phyloP scores from a whole-genome alignment of 2,329 filamentous ascomycete genomes.

The Hypoxylon sp. region DNA sequence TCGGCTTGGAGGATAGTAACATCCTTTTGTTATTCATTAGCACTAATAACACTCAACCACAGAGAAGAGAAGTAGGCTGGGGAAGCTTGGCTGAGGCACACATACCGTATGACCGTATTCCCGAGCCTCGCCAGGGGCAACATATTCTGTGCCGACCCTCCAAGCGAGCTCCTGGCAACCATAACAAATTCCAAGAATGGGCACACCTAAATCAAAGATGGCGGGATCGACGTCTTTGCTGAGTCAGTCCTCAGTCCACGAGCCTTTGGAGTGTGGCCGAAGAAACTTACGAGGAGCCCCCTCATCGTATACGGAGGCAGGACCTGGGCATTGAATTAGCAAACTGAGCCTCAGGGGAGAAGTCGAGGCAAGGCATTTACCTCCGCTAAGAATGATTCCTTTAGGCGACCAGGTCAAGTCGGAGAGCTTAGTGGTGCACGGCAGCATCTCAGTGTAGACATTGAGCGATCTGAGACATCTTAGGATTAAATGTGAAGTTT shows the following conservation, averaged over 20 bases:
- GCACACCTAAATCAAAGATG: slow-evolving; percentile 75
- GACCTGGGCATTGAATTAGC: slow-evolving; percentile 59
- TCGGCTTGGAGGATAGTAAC: slow-evolving; percentile 71
- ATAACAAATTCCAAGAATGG: slow-evolving; percentile 70
- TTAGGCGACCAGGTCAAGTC: slow-evolving; percentile 85
- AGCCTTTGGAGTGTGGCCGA: slow-evolving; percentile 19
- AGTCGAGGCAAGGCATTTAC: neutral
- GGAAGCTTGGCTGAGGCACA: neutral
- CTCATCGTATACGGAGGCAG: slow-evolving; percentile 81
- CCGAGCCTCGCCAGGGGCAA: slow-evolving; percentile 75
- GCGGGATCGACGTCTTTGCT: slow-evolving; percentile 79
- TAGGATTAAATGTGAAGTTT: slow-evolving; percentile 82
- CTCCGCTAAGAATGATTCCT: slow-evolving; percentile 83
- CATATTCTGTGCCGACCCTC: slow-evolving; percentile 74
- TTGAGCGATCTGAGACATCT: slow-evolving; percentile 82
- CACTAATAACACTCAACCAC: neutral
- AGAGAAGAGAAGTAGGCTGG: neutral
- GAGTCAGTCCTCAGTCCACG: slow-evolving; percentile 30
- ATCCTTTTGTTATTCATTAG: slow-evolving; percentile 63
- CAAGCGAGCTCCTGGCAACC: slow-evolving; percentile 78
- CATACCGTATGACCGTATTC: slow-evolving; percentile 71
- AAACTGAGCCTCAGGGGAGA: too few species aligned
- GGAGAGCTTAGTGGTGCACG: slow-evolving; percentile 69
- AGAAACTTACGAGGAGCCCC: slow-evolving; percentile 69
- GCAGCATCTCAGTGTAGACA: slow-evolving; percentile 68